Evolutionary conservation across 495 filamentous ascomycete genomes (phyloP).

Genomic region (Friedmanniomyces endolithicus): DNA sequence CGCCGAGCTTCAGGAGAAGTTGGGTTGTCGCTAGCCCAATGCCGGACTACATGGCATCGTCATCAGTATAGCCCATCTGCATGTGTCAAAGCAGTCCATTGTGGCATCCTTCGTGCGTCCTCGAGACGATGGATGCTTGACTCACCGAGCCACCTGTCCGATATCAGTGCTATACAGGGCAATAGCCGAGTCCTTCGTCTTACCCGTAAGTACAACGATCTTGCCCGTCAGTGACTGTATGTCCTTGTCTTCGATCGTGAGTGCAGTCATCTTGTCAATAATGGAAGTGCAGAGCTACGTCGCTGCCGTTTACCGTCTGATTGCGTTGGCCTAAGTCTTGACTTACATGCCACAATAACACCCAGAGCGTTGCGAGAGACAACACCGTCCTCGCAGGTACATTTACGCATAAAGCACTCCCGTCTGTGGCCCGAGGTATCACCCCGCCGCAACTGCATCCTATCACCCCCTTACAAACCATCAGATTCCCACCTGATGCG

Average conservation of each 20-base stretch:
- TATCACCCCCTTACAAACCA: no score
- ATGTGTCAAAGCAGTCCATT: not conserved
- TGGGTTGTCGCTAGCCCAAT: constrained; percentile 13
- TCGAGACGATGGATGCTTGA: not conserved
- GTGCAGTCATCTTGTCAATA: not conserved
- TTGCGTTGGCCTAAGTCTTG: not conserved
- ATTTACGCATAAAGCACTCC: no score
- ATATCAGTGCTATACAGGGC: not conserved
- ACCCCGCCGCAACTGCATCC: no score
- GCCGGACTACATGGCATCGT: not conserved
- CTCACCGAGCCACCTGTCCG: constrained; percentile 8
- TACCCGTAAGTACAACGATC: constrained; percentile 13
- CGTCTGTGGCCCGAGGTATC: no score
- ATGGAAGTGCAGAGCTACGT: not conserved
- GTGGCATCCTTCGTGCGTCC: not conserved
- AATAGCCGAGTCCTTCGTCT: not conserved
- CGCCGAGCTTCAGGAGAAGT: constrained; percentile 5
- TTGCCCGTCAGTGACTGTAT: constrained; percentile 3
- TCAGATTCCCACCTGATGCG: no score
- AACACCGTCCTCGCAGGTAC: no score
- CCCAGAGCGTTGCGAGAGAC: no score
- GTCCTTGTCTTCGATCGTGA: constrained; percentile 7
- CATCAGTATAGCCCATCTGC: not conserved
- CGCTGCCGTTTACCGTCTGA: not conserved
- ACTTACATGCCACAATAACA: no score